These are phyloP conservation scores for Fusarium goolgardi DNA, from an alignment of 2,329 filamentous ascomycete genomes.

Conservation along the genomic window DNA sequence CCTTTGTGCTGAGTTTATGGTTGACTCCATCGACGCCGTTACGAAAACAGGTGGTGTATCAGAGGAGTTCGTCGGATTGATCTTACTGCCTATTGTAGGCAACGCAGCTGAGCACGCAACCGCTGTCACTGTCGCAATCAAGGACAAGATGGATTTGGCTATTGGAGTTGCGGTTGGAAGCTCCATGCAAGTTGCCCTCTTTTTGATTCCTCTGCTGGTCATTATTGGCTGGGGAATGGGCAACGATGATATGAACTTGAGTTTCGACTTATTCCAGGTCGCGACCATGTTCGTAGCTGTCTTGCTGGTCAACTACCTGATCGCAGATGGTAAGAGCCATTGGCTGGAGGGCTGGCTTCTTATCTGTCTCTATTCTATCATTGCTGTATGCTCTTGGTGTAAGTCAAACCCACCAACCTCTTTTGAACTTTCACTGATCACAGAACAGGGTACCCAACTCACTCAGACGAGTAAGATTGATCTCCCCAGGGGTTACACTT, in stretches of 20 bases:
- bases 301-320: constrained; percentile 86
- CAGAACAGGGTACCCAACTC: constrained; percentile 38
- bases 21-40: constrained; percentile 77
- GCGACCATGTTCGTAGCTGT: constrained; percentile 86
- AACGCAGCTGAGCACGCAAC: constrained; percentile 87
- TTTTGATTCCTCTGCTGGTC: constrained; percentile 80
- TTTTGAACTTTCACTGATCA: constrained; percentile 17
- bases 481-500: background rate
- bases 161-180: constrained; percentile 84
- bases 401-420: constrained; percentile 50
- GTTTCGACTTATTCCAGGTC: constrained; percentile 90
- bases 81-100: constrained; percentile 84
- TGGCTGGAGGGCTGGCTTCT: constrained; percentile 83
- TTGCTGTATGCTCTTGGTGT: constrained; percentile 75
- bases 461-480: constrained; percentile 11
- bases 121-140: constrained; percentile 80
- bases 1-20: constrained; percentile 83
- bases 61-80: constrained; percentile 82
- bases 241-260: constrained; percentile 79
- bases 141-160: constrained; percentile 87
- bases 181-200: constrained; percentile 83
- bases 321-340: constrained; percentile 84
- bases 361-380: constrained; percentile 83
- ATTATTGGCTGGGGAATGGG: constrained; percentile 82
- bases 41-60: constrained; percentile 69